Percentiles rank a stretch among this genome's conserved stretches.
phyloP scores from a whole-genome alignment of 2,329 filamentous ascomycete species.

The Dothistroma septosporum region DNA sequence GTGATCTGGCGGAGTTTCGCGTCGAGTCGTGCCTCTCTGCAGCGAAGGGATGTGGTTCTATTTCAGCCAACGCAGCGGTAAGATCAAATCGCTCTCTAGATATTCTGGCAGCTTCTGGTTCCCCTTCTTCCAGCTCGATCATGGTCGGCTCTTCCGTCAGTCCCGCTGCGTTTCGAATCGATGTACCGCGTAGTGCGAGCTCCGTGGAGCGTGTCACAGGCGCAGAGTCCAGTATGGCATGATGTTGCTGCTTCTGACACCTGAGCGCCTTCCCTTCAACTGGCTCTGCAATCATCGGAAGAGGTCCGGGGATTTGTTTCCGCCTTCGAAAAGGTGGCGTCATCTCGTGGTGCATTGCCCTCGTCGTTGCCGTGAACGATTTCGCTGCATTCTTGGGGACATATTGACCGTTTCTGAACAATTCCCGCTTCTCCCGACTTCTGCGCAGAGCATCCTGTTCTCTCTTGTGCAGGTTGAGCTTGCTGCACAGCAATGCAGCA shows the following conservation, averaged over 20 bases:
- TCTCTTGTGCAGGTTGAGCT: slow-evolving; percentile 18
- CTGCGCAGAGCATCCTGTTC: slow-evolving; percentile 17
- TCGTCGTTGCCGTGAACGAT: slow-evolving; percentile 18
- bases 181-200: neutral
- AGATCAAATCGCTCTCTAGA: neutral
- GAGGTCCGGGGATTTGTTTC: slow-evolving; percentile 1
- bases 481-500: slow-evolving; percentile 18
- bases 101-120: neutral
- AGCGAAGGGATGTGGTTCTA: neutral
- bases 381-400: slow-evolving; percentile 18
- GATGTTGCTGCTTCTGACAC: neutral
- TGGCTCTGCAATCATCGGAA: neutral
- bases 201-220: neutral
- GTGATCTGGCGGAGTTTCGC: neutral
- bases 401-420: slow-evolving; percentile 10
- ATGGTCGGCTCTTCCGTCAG: neutral
- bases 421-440: slow-evolving; percentile 14
- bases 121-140: neutral
- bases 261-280: neutral
- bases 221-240: neutral
- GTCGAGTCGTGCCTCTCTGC: neutral
- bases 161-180: neutral
- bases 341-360: neutral
- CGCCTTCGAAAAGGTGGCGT: neutral
- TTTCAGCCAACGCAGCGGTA: neutral